Evolutionary conservation across 2,329 filamentous ascomycete genomes (phyloP).

Genomic region (Chrysosporium keratinophilum): DNA sequence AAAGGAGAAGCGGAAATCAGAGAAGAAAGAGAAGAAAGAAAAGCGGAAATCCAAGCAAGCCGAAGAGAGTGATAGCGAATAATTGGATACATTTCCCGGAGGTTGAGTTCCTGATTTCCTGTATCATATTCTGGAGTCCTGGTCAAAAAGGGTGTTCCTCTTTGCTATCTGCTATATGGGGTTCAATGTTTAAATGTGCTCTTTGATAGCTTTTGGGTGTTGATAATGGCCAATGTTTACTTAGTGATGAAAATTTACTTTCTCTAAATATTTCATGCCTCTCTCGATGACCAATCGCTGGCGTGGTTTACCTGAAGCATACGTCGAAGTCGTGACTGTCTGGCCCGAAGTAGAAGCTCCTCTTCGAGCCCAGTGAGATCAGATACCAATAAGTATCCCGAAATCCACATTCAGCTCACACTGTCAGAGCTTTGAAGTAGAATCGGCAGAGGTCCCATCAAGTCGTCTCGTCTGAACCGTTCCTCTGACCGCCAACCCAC

Average conservation of each 20-base stretch:
- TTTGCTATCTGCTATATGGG: neutral
- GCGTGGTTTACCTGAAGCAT: neutral
- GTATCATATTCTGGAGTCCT: conserved; percentile 37
- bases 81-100: conserved; percentile 27
- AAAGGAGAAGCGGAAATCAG: conserved; percentile 47
- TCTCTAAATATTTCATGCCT: neutral
- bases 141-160: conserved; percentile 25
- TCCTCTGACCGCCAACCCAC: conserved; percentile 55
- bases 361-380: too few relatives aligned
- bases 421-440: neutral
- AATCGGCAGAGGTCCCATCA: neutral
- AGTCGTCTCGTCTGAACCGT: conserved; percentile 26
- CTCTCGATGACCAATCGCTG: neutral
- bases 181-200: neutral
- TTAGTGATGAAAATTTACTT: neutral
- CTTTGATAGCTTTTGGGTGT: neutral
- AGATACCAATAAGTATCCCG: too few relatives aligned
- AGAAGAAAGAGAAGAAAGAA: conserved; percentile 52
- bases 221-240: conserved; percentile 1
- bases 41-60: conserved; percentile 51
- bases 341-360: too few relatives aligned
- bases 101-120: conserved; percentile 23
- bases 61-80: conserved; percentile 45
- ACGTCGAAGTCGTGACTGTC: too few relatives aligned
- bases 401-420: neutral